A percentile compares a stretch with the other conserved stretches of the same genome.
phyloP scores from a whole-genome alignment of 148 eudicot genomes.

The Agrostemma githago region DNA sequence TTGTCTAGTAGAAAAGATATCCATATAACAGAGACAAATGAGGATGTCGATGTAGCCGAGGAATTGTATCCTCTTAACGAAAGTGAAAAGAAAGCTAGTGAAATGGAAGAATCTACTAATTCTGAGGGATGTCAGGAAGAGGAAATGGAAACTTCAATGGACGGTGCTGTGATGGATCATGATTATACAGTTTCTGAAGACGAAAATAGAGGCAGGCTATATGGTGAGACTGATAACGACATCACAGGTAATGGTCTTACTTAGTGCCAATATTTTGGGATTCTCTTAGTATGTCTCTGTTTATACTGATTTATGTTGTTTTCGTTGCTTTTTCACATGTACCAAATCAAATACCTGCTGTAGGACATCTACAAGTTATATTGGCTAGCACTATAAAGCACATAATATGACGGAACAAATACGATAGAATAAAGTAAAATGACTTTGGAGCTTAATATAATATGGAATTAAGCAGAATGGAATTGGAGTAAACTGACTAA shows the following conservation, averaged over 20 bases:
- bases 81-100: constrained; percentile 3
- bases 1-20: neutral
- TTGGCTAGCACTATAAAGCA: neutral
- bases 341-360: neutral
- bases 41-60: neutral
- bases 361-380: neutral
- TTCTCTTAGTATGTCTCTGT: neutral
- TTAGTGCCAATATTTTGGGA: neutral
- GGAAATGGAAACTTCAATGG: neutral
- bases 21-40: constrained; percentile 7
- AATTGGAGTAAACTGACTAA: neutral
- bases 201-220: neutral
- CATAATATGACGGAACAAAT: too few species aligned
- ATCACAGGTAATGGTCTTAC: neutral
- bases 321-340: neutral
- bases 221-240: neutral
- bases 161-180: neutral
- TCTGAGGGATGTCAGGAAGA: neutral
- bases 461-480: too few species aligned
- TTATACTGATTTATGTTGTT: neutral
- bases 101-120: neutral
- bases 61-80: constrained; percentile 7
- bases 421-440: neutral
- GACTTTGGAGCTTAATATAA: neutral
- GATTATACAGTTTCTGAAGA: neutral